Base-by-base conservation (phyloP, 345 rosid species). In the Gossypium bickii region DNA sequence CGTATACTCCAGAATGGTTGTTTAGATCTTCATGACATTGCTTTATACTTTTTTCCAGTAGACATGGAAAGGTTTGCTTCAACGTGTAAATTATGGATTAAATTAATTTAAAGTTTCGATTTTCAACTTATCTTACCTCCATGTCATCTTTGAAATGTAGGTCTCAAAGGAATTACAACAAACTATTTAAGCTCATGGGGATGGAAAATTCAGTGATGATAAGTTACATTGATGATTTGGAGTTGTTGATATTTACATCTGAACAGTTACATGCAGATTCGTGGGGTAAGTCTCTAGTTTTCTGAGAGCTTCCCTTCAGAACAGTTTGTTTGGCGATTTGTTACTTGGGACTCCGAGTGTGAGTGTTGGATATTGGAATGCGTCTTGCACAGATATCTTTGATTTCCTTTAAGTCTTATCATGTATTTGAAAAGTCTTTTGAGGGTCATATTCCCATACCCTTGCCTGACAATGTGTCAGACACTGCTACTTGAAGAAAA, bases 231-330 rank as follows among this genome's bases (percentile, higher is more conserved):
- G 80, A 81, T 76, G 90, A 84, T 73, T 58, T 74, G 20, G 86
- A 87, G 73, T 76, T 93, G 85, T 75, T 91, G 74, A 81, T 93
- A 82, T 93, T 84, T 72, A 77, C 94, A 56, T 86, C 93, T 7
- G 86, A 81, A 69, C 82, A 80, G 59, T 82, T 93, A 59, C 82
- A 84, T 45, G 52, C 24, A n/a, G 86, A 80, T 72, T 76, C 85
- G n/a, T 85, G 68, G 70, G 81, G 97, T 90, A 82, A 75, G 89
- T 83, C 45, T 74, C 18, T 43, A 43, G 63, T 13, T 43, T 57
- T 71, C 25, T 51, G 29, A 38, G 18, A 41, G 29, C 49, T 70
- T 70, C n/a, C 48, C 17, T 53, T 25, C 7, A n/a, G 27, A 71
- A 71, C 29, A 55, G 20, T 34, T 17, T 55, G 16, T 12, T 6